Evolutionary conservation across 2,329 filamentous ascomycete genomes (phyloP).

Genomic region (Neurospora sp.): DNA sequence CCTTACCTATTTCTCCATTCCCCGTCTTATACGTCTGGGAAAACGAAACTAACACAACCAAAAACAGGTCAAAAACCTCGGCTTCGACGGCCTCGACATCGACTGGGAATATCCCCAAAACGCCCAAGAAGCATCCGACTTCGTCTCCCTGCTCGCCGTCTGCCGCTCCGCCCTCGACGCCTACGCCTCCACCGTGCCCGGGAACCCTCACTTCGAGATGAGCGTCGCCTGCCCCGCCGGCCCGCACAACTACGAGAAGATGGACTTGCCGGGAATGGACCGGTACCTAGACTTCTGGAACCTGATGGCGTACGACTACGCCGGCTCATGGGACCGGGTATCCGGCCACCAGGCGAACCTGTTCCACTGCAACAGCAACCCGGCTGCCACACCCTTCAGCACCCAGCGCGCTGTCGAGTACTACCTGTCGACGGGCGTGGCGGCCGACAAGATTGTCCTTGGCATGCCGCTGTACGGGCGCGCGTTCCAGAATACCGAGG

Average conservation of each 20-base stretch:
- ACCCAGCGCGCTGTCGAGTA: slow-evolving; percentile 59
- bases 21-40: background rate
- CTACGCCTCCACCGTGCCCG: slow-evolving; percentile 37
- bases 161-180: slow-evolving; percentile 49
- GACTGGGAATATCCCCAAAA: slow-evolving; percentile 60
- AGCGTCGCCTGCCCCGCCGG: slow-evolving; percentile 57
- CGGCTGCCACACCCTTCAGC: slow-evolving; percentile 66
- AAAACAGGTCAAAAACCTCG: slow-evolving; percentile 56
- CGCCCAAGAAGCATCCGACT: slow-evolving; percentile 43
- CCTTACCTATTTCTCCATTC: background rate
- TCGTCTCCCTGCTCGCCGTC: slow-evolving; percentile 48
- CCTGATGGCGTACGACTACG: slow-evolving; percentile 82
- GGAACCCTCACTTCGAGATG: slow-evolving; percentile 47
- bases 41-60: background rate
- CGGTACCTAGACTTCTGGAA: slow-evolving; percentile 64
- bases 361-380: slow-evolving; percentile 46
- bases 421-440: slow-evolving; percentile 59
- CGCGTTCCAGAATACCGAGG: slow-evolving; percentile 70
- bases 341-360: slow-evolving; percentile 79
- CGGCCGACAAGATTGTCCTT: slow-evolving; percentile 65
- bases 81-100: slow-evolving; percentile 64
- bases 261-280: slow-evolving; percentile 58
- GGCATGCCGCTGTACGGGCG: slow-evolving; percentile 92
- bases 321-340: slow-evolving; percentile 66
- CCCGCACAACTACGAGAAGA: slow-evolving; percentile 49